A percentile compares a stretch with the other conserved stretches of the same genome.
These are phyloP conservation scores for Coemansia sp. DNA, from an alignment of 192 early-diverging fungal species.

Conservation along the genomic window DNA sequence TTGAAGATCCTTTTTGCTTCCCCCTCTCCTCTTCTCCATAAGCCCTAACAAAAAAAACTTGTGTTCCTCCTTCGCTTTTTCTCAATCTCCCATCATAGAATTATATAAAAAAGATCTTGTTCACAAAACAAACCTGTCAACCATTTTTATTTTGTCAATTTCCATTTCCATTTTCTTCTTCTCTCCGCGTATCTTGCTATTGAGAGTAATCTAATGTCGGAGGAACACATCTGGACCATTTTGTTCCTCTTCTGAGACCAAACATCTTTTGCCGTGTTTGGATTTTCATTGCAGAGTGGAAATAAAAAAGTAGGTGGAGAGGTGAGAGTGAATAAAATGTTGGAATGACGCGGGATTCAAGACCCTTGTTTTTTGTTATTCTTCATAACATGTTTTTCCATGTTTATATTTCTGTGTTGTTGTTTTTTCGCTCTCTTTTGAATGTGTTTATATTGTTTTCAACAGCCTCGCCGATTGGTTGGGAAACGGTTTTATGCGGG, in stretches of 20 bases:
- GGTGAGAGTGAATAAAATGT: background rate
- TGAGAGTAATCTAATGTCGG: background rate
- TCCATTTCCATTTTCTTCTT: background rate
- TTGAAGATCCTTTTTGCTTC: background rate
- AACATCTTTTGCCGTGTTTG: background rate
- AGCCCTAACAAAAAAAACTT: background rate
- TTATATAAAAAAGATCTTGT: background rate
- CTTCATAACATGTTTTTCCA: background rate
- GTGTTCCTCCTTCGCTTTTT: background rate
- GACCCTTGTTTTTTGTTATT: background rate
- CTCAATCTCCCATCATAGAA: background rate
- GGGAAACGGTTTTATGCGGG: background rate
- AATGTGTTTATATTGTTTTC: background rate
- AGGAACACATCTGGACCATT: background rate
- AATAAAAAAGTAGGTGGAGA: no score
- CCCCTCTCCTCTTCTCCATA: background rate
- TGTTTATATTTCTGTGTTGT: background rate
- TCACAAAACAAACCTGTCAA: background rate
- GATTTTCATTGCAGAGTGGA: constrained; percentile 5
- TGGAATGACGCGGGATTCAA: background rate
- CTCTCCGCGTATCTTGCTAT: no score
- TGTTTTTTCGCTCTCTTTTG: background rate
- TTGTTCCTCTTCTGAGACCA: background rate
- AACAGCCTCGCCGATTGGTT: background rate
- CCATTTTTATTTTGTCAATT: background rate